A percentile compares a stretch with the other conserved stretches of the same genome.
Evolutionary conservation across 805 yeast species (phyloP).

Genomic region (Saturnispora saitoi): DNA sequence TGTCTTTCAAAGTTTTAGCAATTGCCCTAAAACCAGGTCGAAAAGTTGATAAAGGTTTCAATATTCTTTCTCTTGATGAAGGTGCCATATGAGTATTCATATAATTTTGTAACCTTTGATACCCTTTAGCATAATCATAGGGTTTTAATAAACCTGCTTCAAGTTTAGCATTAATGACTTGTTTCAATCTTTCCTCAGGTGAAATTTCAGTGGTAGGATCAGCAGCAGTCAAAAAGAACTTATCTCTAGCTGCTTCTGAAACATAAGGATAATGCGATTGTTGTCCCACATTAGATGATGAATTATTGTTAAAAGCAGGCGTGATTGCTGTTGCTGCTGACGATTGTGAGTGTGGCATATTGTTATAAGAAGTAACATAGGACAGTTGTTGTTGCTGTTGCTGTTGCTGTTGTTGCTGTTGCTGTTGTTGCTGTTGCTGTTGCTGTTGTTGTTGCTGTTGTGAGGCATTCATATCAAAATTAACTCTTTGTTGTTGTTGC

Average conservation of each 20-base stretch:
- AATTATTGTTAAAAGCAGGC: background rate
- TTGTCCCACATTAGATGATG: background rate
- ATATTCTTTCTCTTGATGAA: constrained; percentile 72
- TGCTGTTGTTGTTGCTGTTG: constrained; percentile 8
- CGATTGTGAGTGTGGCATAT: background rate
- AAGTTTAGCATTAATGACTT: constrained; percentile 87
- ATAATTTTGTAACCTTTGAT: constrained; percentile 78
- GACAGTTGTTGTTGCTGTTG: constrained; percentile 7
- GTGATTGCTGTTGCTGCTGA: background rate
- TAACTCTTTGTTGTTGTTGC: constrained; percentile 1
- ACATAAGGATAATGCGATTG: constrained; percentile 24
- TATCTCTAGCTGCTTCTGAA: constrained; percentile 79
- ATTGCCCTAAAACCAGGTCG: constrained; percentile 91
- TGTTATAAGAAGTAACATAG: background rate
- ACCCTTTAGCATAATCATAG: constrained; percentile 88
- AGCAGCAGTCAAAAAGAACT: constrained; percentile 91
- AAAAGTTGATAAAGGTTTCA: constrained; percentile 76
- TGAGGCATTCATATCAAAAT: background rate
- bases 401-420: constrained; percentile 2
- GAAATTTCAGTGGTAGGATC: constrained; percentile 93
- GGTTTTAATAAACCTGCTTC: constrained; percentile 92
- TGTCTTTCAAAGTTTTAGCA: constrained; percentile 82
- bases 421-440: constrained; percentile 7
- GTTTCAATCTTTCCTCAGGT: constrained; percentile 87
- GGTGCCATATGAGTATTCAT: constrained; percentile 90